Evolutionary conservation across 805 yeast species (phyloP).

Genomic region (Nakazawaea wickerhamii): DNA sequence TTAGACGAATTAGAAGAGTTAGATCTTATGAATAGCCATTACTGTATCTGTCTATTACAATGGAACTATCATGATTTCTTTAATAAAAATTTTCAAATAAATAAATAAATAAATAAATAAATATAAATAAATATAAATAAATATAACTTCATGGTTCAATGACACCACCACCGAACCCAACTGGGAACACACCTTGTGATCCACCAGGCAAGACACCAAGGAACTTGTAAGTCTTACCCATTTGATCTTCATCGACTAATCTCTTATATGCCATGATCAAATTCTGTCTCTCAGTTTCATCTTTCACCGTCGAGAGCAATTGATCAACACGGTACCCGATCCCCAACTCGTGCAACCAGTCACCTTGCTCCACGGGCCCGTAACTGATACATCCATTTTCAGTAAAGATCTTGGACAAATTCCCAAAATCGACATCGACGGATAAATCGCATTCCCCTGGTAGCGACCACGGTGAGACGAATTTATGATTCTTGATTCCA

Average conservation of each 20-base stretch:
- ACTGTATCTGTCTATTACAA: conserved; percentile 34
- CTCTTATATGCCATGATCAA: conserved; percentile 55
- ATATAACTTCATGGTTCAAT: conserved; percentile 3
- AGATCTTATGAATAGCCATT: conserved; percentile 54
- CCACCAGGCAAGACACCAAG: conserved; percentile 52
- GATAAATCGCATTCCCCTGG: conserved; percentile 83
- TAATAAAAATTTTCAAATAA: conserved; percentile 2
- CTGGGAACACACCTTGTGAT: conserved; percentile 31
- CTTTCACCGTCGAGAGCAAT: conserved; percentile 37
- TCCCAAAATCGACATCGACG: conserved; percentile 76
- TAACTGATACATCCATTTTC: conserved; percentile 23
- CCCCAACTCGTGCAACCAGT: conserved; percentile 73
- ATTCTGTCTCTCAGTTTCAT: conserved; percentile 41
- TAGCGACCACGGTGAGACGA: conserved; percentile 66
- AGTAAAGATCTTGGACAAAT: conserved; percentile 36
- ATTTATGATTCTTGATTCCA: conserved; percentile 66
- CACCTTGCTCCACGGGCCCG: conserved; percentile 73
- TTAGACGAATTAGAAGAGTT: conserved; percentile 76
- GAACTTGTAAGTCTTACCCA: conserved; percentile 78
- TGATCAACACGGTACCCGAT: conserved; percentile 65
- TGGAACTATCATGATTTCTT: conserved; percentile 19
- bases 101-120: conserved; percentile 9
- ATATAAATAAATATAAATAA: conserved; percentile 4
- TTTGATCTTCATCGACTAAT: conserved; percentile 54
- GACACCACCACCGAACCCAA: conserved; percentile 46